phyloP scores from a whole-genome alignment of 2,329 filamentous ascomycete genomes.

The Aphanocladium album region DNA sequence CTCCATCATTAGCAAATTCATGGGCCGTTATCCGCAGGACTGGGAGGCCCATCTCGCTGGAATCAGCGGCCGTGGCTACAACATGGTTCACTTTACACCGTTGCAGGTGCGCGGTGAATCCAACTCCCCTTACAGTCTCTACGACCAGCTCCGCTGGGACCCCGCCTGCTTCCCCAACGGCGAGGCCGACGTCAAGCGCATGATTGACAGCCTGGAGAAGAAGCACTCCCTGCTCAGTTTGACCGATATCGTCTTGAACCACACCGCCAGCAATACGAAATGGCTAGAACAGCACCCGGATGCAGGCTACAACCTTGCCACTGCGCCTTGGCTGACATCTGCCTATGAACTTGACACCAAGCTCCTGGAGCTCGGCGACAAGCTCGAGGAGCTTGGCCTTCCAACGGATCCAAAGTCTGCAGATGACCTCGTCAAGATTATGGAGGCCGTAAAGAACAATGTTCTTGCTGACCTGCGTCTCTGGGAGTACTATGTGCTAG shows the following conservation, averaged over 20 bases:
- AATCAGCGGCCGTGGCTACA: slow-evolving; percentile 89
- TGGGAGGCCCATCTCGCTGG: slow-evolving; percentile 87
- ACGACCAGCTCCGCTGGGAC: slow-evolving; percentile 87
- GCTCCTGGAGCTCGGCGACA: slow-evolving; percentile 70
- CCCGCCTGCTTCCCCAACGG: slow-evolving; percentile 75
- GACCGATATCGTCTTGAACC: slow-evolving; percentile 97
- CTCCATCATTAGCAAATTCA: slow-evolving; percentile 95
- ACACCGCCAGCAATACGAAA: slow-evolving; percentile 90
- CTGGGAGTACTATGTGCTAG: slow-evolving; percentile 89
- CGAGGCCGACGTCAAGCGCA: slow-evolving; percentile 70
- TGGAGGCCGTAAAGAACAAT: slow-evolving; percentile 76
- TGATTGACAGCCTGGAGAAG: slow-evolving; percentile 77
- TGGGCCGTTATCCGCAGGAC: slow-evolving; percentile 84
- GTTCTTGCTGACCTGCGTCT: slow-evolving; percentile 73
- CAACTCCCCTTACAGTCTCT: slow-evolving; percentile 96
- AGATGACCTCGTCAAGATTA: slow-evolving; percentile 73
- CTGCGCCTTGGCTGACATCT: slow-evolving; percentile 71
- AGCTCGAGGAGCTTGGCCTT: slow-evolving; percentile 65
- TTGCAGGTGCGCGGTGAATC: slow-evolving; percentile 83
- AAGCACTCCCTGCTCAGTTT: slow-evolving; percentile 80
- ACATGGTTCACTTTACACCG: slow-evolving; percentile 98
- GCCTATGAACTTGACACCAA: slow-evolving; percentile 58
- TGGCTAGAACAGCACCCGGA: slow-evolving; percentile 96
- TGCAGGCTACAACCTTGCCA: slow-evolving; percentile 88
- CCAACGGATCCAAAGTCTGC: slow-evolving; percentile 66